Base-by-base conservation (phyloP, 805 yeast species). In the Kodamaea laetipori region DNA sequence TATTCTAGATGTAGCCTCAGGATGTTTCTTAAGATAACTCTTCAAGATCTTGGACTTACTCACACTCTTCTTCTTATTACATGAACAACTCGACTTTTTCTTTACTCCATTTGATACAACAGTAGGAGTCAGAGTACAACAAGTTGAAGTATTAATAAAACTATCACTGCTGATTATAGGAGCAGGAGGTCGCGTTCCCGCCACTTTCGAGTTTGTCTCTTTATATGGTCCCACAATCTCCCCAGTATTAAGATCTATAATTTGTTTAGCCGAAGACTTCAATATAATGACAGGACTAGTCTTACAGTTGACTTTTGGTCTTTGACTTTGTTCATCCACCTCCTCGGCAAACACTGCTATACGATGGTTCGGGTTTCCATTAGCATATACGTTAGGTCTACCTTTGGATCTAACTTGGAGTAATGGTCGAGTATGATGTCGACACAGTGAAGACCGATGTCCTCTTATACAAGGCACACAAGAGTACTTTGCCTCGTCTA, bases 331-430 rank as follows among this genome's bases (percentile, higher is more conserved):
- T 26, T 35, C 27, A n/a, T 32, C 32, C 8, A 67, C 53, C 38
- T 69, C 67, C 47, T 76, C 76, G 3, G 82, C 82, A 54, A 73
- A 67, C 4, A 80, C 80, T 7, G 88, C 87, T 10, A 81, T 70
- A 39, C 88, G 62, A 47, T 79, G 81, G 53, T 71, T 66, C 19
- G 73, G 72, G 52, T 71, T 71, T 17, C 70, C 70, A 38, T 69
- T 69, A 4, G 77, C 78, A 40, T 75, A 80, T 7, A 80, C 73
- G 19, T 78, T 71, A 0, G 97, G 97, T 37, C 98, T 67, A 0
- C 98, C 99, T 46, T 96, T 77, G n/a, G 87, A 79, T 19, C 96
- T 75, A 9, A 92, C 97, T 55, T 89, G 87, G 9, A 90, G 82
- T 31, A 92, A 69, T 17, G 94, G 88, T 37, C 97, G 73, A 41